A percentile compares a stretch with the other conserved stretches of the same genome.
phyloP scores from a whole-genome alignment of 345 rosid genomes.

The Populus davidiana region DNA sequence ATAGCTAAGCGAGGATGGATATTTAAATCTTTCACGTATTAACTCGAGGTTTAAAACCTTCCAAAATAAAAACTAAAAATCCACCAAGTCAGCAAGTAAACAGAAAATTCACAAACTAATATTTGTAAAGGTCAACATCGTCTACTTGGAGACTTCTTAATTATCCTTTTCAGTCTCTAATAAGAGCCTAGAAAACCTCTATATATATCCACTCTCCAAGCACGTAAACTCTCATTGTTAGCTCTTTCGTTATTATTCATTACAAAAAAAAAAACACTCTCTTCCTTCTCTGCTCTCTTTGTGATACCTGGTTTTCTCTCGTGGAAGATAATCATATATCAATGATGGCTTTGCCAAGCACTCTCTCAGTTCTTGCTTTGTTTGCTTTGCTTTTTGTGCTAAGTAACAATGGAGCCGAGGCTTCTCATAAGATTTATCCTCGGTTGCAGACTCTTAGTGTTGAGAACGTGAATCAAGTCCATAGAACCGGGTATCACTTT shows the following conservation, averaged over 20 bases:
- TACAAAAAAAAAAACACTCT: background rate
- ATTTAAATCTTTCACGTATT: too few species aligned
- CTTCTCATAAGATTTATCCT: constrained; percentile 47
- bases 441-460: constrained; percentile 38
- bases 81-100: background rate
- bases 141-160: too few species aligned
- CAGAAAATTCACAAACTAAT: background rate
- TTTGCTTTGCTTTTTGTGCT: background rate
- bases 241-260: background rate
- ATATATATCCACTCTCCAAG: background rate
- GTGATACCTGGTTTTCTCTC: background rate
- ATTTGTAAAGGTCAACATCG: too few species aligned
- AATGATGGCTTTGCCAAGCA: background rate
- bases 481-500: constrained; percentile 69
- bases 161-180: background rate
- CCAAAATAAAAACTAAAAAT: too few species aligned
- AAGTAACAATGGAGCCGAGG: constrained; percentile 32
- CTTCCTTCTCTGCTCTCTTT: background rate
- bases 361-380: background rate
- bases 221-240: background rate
- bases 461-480: constrained; percentile 26
- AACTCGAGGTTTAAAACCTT: too few species aligned
- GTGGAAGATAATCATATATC: background rate
- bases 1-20: too few species aligned
- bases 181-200: background rate